Evolutionary conservation across 345 rosid genomes (phyloP), one percentile per base, ranked within the genome.

Genomic region (Citrus medica): DNA sequence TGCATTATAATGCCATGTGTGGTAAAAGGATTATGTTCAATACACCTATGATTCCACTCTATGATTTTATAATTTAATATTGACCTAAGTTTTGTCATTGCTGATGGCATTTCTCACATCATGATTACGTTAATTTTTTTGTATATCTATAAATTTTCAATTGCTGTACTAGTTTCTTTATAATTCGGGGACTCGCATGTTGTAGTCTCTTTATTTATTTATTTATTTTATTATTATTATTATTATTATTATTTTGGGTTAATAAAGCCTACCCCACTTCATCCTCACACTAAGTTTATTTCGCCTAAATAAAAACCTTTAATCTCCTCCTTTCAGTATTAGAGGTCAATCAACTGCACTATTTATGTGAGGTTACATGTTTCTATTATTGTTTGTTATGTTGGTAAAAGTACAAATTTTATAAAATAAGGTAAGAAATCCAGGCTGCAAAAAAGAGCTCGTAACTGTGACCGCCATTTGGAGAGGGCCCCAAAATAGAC

Each of bases 21-120:
- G 46, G 46, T 64, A 48, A 46, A 75, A 75, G 12, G 60, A 63
- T 62, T 46, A 19, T 30, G 70, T 13, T 61, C 55, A 28, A 42
- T 75, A 75, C 78, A 75, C 28, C 71, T 64, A 63, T 30, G 78
- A 75, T 46, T 64, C 78, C 78, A 75, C 69, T 27, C 10, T 10
- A 28, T 28, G 7, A 21, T 28, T 75, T 75, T 19, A 10, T 27
- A n/a, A 25, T 46, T 75, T 75, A 48, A 48, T 64, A 75, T 48
- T 75, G 13, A 30, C 71, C 42, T 10, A 64, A 22, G 71, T 66
- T 82, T 71, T 66, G 83, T 75, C 82, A 77, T 71, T 65, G 83
- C 81, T 79, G 82, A 79, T 59, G 82, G 38, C 35, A 65, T 74
- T 30, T 74, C 77, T 66, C 48, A 42, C 70, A 67, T 33, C 76